Conservation (phyloP, 2,329 filamentous ascomycete genomes). For the Podosphaera aphanis region DNA sequence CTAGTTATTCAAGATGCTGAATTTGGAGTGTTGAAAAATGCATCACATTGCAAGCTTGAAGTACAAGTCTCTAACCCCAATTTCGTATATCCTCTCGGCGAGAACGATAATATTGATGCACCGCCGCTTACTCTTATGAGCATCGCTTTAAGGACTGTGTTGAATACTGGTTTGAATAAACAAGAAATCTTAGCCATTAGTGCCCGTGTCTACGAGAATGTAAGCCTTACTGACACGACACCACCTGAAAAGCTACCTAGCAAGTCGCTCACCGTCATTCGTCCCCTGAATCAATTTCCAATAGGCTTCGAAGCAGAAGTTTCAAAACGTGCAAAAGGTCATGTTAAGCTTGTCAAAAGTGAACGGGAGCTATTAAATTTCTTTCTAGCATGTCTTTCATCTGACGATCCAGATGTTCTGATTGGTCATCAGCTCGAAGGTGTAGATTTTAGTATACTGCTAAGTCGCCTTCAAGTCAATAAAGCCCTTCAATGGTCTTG, state of each 20-base stretch:
- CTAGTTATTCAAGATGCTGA: constrained; percentile 71
- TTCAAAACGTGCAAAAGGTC: constrained; percentile 45
- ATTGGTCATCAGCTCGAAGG: constrained; percentile 92
- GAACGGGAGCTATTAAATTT: constrained; percentile 70
- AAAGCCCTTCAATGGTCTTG: constrained; percentile 90
- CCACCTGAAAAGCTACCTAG: constrained; percentile 72
- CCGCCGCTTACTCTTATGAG: constrained; percentile 94
- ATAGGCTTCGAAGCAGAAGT: constrained; percentile 64
- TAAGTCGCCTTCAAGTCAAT: constrained; percentile 69
- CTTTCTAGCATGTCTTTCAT: constrained; percentile 71
- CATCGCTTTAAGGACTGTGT: constrained; percentile 62
- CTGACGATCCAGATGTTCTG: constrained; percentile 78
- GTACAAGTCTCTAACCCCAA: constrained; percentile 59
- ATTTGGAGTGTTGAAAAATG: constrained; percentile 66
- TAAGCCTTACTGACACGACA: constrained; percentile 69
- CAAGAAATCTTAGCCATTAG: constrained; percentile 86
- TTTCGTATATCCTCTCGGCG: constrained; percentile 46
- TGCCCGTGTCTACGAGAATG: constrained; percentile 76
- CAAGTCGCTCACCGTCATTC: constrained; percentile 75
- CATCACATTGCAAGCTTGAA: constrained; percentile 93
- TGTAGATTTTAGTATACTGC: constrained; percentile 76
- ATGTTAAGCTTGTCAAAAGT: constrained; percentile 58
- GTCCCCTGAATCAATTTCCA: constrained; percentile 58
- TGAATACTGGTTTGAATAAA: constrained; percentile 84
- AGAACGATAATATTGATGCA: constrained; percentile 58